Evolutionary conservation across 352 stramenopile species (phyloP), one percentile per base, ranked within the genome.

Genomic region (Pythium aphanidermatum): DNA sequence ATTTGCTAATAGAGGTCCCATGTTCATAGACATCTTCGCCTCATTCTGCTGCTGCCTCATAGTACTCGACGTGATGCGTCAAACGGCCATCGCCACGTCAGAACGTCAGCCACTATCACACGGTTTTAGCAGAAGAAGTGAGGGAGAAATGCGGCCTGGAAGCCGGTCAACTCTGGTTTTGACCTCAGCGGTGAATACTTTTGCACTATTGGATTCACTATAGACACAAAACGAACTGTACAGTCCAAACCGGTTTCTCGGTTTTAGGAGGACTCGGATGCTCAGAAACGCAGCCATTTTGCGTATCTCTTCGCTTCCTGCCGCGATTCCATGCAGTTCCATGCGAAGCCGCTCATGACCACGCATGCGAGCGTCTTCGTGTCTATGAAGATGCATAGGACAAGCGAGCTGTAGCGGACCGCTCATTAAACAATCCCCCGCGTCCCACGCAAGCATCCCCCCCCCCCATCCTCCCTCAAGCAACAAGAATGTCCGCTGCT

Each of bases 1-100:
- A 44, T 52, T 52, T 41, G 31, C 34, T 28, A 52, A 44, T 51
- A 51, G 43, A 51, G 43, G 26, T 27, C 43, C 46, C 26, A 33
- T 23, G 14, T 46, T 32, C 36, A 46, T 53, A 12, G 35, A 34
- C n/a, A 23, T 40, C 6, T 33, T 20, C 27, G 27, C 19, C 12
- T 51, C 32, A 33, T 34, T 13, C 25, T 14, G 10, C n/a, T n/a
- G n/a, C n/a, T n/a, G n/a, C n/a, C n/a, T n/a, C n/a, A n/a, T n/a
- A n/a, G n/a, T n/a, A n/a, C n/a, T n/a, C n/a, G n/a, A n/a, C n/a
- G n/a, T n/a, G n/a, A n/a, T n/a, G n/a, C n/a, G n/a, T n/a, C n/a
- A n/a, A n/a, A n/a, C n/a, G n/a, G n/a, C n/a, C n/a, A n/a, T n/a
- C n/a, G n/a, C n/a, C n/a, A n/a, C n/a, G n/a, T n/a, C n/a, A n/a